phyloP scores from a whole-genome alignment of 306 rosid species.

The Fragaria nilgerrensis region DNA sequence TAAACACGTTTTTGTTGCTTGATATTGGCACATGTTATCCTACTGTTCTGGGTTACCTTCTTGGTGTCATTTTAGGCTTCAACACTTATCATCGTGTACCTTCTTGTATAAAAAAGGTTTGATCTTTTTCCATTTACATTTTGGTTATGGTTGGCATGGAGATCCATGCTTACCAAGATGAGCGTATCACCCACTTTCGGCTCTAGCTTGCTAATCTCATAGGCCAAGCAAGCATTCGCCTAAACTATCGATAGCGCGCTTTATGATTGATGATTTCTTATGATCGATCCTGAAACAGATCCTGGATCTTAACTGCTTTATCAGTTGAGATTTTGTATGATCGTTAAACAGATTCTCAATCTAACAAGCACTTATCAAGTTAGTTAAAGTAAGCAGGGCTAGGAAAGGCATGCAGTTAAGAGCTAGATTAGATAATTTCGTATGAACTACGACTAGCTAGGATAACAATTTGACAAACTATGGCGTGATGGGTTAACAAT shows the following conservation, averaged over 20 bases:
- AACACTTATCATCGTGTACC: neutral
- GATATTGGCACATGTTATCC: constrained; percentile 16
- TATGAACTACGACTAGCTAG: neutral
- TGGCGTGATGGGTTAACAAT: neutral
- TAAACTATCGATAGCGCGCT: neutral
- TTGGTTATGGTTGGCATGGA: neutral
- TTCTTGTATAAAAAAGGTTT: neutral
- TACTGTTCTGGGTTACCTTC: neutral
- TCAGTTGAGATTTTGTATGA: neutral
- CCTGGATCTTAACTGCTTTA: neutral
- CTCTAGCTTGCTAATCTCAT: neutral
- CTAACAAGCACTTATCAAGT: neutral
- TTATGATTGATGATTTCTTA: neutral
- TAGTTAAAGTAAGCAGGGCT: neutral
- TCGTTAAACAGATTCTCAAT: neutral
- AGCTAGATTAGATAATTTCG: neutral
- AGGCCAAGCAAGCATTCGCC: neutral
- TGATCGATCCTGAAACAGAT: neutral
- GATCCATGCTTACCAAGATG: neutral
- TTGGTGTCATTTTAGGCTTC: constrained; percentile 9
- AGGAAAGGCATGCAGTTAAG: neutral
- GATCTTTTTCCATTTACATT: neutral
- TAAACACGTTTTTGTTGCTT: neutral
- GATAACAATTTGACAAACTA: neutral
- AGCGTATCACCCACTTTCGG: neutral